phyloP scores from a whole-genome alignment of 2,329 filamentous ascomycete species.

The Herpotrichia juniperi region DNA sequence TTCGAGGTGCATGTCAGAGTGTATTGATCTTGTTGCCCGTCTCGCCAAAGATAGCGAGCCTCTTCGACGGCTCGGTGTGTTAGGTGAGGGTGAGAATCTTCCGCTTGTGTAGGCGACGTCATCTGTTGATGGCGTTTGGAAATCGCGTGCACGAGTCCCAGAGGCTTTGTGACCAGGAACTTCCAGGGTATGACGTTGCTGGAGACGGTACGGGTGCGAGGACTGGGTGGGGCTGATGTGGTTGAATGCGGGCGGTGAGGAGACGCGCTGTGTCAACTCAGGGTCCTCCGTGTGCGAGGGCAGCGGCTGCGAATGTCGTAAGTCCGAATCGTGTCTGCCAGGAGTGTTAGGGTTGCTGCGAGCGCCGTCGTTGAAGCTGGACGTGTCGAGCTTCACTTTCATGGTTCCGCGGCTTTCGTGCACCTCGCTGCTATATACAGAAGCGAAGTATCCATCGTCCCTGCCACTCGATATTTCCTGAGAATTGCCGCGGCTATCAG shows the following conservation, averaged over 20 bases:
- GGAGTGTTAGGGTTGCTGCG: conserved; percentile 34
- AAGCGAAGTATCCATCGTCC: conserved; percentile 56
- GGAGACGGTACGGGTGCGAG: conserved; percentile 64
- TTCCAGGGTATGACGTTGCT: conserved; percentile 87
- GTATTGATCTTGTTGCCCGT: conserved; percentile 81
- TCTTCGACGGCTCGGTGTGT: conserved; percentile 68
- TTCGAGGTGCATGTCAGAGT: conserved; percentile 83
- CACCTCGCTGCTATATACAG: conserved; percentile 40
- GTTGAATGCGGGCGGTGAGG: conserved; percentile 65
- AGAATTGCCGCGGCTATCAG: conserved; percentile 31
- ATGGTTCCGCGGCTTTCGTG: conserved; percentile 44
- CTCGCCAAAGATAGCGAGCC: conserved; percentile 84
- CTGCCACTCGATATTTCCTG: conserved; percentile 31
- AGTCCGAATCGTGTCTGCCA: conserved; percentile 23
- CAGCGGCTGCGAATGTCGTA: conserved; percentile 14
- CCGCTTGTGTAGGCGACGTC: conserved; percentile 75
- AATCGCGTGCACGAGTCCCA: conserved; percentile 70
- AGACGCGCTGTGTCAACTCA: conserved; percentile 57
- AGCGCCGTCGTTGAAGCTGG: conserved; percentile 31
- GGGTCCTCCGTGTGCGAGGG: conserved; percentile 39
- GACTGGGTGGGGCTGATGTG: conserved; percentile 58
- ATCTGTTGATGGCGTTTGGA: conserved; percentile 51
- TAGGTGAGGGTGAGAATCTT: conserved; percentile 84
- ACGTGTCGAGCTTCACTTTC: conserved; percentile 43
- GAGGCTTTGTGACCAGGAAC: conserved; percentile 76